These are phyloP conservation scores for Penicillium odoratum DNA, from an alignment of 495 filamentous ascomycete genomes.

Conservation along the genomic window DNA sequence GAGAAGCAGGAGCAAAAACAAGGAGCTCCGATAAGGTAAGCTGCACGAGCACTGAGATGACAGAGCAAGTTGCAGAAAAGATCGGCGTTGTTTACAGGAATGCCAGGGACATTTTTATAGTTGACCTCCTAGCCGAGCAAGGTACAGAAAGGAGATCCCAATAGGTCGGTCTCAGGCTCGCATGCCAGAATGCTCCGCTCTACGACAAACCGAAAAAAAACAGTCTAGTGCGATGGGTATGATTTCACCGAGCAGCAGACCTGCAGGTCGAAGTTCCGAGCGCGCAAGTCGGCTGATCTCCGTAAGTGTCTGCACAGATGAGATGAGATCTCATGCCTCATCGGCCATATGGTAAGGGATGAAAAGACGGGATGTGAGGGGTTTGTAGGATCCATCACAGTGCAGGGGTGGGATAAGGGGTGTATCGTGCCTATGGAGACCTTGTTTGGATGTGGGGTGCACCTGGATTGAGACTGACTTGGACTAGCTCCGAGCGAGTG, in stretches of 20 bases:
- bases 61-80: constrained; percentile 18
- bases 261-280: constrained; percentile 18
- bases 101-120: constrained; percentile 36
- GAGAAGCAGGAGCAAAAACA: constrained; percentile 12
- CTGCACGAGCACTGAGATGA: constrained; percentile 10
- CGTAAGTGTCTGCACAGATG: constrained; percentile 13
- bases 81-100: constrained; percentile 35
- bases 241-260: constrained; percentile 25
- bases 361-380: constrained; percentile 12
- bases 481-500: constrained; percentile 12
- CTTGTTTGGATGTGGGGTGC: constrained; percentile 2
- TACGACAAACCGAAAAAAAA: constrained; percentile 13
- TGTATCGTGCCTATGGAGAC: constrained; percentile 4
- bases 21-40: constrained; percentile 6
- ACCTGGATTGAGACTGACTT: constrained; percentile 1
- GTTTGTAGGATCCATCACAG: constrained; percentile 6
- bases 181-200: constrained; percentile 29
- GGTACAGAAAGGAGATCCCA: constrained; percentile 11
- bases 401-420: constrained; percentile 11
- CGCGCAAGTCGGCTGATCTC: constrained; percentile 25
- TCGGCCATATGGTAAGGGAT: constrained; percentile 21
- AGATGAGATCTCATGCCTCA: constrained; percentile 12
- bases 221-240: constrained; percentile 17
- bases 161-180: constrained; percentile 18
- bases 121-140: constrained; percentile 23